Evolutionary conservation across 805 yeast species (phyloP).

Genomic region (Nakazawaea molendinolei): DNA sequence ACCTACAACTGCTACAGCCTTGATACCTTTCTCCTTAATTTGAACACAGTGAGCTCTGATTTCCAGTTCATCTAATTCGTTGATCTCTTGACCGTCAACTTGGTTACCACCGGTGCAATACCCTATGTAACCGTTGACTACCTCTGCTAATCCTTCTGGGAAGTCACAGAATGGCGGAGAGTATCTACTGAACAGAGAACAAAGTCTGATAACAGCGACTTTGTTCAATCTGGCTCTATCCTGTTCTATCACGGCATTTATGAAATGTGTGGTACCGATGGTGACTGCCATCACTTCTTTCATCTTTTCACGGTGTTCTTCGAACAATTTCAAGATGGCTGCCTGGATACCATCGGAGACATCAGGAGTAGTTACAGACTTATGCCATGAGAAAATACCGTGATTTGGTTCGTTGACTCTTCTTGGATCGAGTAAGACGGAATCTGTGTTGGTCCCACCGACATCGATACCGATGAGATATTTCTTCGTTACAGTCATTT

Average conservation of each 20-base stretch:
- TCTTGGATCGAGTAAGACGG: constrained; percentile 36
- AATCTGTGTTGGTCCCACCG: constrained; percentile 47
- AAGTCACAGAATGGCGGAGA: constrained; percentile 38
- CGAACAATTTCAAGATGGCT: constrained; percentile 29
- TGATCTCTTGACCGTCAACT: constrained; percentile 35
- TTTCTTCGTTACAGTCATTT: constrained; percentile 8
- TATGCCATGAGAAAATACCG: constrained; percentile 35
- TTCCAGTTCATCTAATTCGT: constrained; percentile 24
- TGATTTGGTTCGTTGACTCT: constrained; percentile 16
- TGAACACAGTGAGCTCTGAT: constrained; percentile 23
- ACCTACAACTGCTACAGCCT: constrained; percentile 33
- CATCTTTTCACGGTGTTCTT: constrained; percentile 15
- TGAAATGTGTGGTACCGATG: constrained; percentile 46
- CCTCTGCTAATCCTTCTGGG: constrained; percentile 29
- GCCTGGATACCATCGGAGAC: constrained; percentile 35
- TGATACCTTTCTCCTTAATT: constrained; percentile 27
- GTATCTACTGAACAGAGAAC: constrained; percentile 34
- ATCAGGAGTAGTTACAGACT: constrained; percentile 36
- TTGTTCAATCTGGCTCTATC: constrained; percentile 33
- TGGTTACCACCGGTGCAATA: constrained; percentile 35
- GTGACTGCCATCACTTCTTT: constrained; percentile 35
- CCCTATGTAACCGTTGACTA: constrained; percentile 30
- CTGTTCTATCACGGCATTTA: constrained; percentile 42
- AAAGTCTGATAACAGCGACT: constrained; percentile 39
- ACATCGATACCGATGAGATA: constrained; percentile 40